Evolutionary conservation across 2,329 filamentous ascomycete species (phyloP).

Genomic region (Fusarium sp.): DNA sequence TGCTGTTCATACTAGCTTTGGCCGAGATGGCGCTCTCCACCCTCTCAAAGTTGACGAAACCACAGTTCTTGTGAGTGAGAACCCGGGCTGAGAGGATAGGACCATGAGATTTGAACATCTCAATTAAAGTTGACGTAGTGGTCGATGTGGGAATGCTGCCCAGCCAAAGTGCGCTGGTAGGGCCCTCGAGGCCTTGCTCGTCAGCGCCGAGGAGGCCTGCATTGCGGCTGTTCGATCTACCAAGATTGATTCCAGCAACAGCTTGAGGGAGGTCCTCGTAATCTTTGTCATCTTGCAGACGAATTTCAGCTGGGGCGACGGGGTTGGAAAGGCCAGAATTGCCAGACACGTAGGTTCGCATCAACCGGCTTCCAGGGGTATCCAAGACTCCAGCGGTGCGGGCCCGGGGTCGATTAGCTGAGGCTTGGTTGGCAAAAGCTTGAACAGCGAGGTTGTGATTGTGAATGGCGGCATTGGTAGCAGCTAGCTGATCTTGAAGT

Average conservation of each 20-base stretch:
- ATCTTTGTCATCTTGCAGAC: slow-evolving; percentile 78
- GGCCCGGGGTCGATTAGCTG: slow-evolving; percentile 84
- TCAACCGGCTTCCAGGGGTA: slow-evolving; percentile 72
- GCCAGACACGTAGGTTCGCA: slow-evolving; percentile 81
- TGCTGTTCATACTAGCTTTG: slow-evolving; percentile 88
- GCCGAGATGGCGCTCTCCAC: slow-evolving; percentile 91
- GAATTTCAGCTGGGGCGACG: slow-evolving; percentile 79
- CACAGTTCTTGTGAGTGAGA: slow-evolving; percentile 97
- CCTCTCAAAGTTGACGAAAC: slow-evolving; percentile 96
- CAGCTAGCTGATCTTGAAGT: slow-evolving; percentile 71
- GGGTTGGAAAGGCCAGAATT: slow-evolving; percentile 76
- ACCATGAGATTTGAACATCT: slow-evolving; percentile 95
- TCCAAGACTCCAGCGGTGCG: slow-evolving; percentile 93
- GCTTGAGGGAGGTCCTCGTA: slow-evolving; percentile 85
- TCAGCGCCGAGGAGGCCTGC: slow-evolving; percentile 76
- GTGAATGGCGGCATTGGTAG: slow-evolving; percentile 78
- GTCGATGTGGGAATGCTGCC: slow-evolving; percentile 98
- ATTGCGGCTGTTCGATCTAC: slow-evolving; percentile 72
- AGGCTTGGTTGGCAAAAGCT: slow-evolving; percentile 87
- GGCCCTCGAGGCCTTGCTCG: slow-evolving; percentile 84
- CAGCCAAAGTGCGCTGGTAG: slow-evolving; percentile 94
- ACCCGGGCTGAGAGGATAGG: slow-evolving; percentile 91
- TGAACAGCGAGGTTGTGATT: slow-evolving; percentile 95
- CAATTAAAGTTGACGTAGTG: slow-evolving; percentile 91
- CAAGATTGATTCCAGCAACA: slow-evolving; percentile 82